Evolutionary conservation across 2,329 filamentous ascomycete species (phyloP), one percentile per base, ranked within the genome.

Genomic region (Xylariales sp.): DNA sequence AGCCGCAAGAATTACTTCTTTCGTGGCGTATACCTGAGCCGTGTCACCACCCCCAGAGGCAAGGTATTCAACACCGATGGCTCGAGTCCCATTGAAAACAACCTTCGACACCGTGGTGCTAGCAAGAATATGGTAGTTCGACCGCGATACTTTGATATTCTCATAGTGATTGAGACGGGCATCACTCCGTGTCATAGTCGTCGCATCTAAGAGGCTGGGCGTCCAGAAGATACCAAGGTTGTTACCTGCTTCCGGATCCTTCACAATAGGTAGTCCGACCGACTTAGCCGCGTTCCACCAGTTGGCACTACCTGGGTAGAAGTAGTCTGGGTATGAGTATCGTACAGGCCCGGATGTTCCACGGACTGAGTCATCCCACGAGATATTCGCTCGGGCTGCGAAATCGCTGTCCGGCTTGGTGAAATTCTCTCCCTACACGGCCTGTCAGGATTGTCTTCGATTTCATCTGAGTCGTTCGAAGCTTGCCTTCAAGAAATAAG

Each of bases 91-190:
- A 3, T 86, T 81, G 57, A 90, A 86, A 5, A 89, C 64, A 0
- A 90, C 82, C 2, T 83, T 83, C 1, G 83, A 78, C 0, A 91
- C 87, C 64, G 85, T 85, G 1, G 84, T 83, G 71, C 90, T 83
- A 0, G 84, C 80, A 0, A 91, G 79, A 4, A 91, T 80, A 64
- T 90, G 86, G 1, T 91, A 82, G 64, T 90, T 89, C 0, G 86
- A 83, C 54, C 87, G 82, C 1, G 83, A 77, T 1, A 68, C 72
- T 3, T 69, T 70, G 39, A 78, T 76, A 14, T 72, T 66, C 7
- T 73, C 74, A 58, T 76, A 78, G 54, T 78, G 76, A 48, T 75
- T 75, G 16, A 73, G 64, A 43, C 72, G 71, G 5, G 75, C 75
- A 62, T 77, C 70, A 59, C 71, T 78, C 66, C 32, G 70, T 54